Evolutionary conservation across 345 rosid species (phyloP).

Genomic region (Atalantia buxifolia): DNA sequence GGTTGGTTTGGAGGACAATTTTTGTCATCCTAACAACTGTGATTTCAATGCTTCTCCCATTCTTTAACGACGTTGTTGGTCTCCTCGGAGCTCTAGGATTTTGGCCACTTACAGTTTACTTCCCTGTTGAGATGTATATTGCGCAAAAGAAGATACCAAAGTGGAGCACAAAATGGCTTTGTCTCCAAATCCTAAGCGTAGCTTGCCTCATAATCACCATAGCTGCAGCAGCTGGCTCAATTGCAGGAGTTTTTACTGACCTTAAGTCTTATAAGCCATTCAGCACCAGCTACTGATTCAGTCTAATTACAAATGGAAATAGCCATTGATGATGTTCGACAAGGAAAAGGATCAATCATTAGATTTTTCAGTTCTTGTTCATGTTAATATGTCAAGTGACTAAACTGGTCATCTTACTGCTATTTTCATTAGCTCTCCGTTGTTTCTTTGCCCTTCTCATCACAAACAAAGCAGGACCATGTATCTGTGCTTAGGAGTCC

Average conservation of each 20-base stretch:
- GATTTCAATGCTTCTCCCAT: constrained; percentile 85
- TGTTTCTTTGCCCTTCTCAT: neutral
- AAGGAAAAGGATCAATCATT: neutral
- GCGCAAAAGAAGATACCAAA: constrained; percentile 56
- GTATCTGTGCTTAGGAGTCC: neutral
- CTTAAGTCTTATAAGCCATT: constrained; percentile 76
- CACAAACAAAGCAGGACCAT: neutral
- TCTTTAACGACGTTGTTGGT: constrained; percentile 80
- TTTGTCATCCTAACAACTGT: constrained; percentile 69
- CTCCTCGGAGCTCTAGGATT: constrained; percentile 87
- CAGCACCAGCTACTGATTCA: constrained; percentile 34
- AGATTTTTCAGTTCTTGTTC: neutral
- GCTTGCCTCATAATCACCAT: constrained; percentile 69
- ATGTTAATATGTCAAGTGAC: neutral
- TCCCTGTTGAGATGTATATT: constrained; percentile 91
- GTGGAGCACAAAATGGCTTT: constrained; percentile 81
- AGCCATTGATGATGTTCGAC: neutral
- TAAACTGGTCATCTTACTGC: neutral
- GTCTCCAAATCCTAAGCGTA: constrained; percentile 64
- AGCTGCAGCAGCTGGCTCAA: constrained; percentile 78
- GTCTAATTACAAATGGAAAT: constrained; percentile 12
- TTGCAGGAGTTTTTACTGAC: constrained; percentile 63
- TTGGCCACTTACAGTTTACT: constrained; percentile 90
- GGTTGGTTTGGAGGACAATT: constrained; percentile 79
- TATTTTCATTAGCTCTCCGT: constrained; percentile 26